Conservation (phyloP, 805 yeast species). For the Candida methanosorbosa region DNA sequence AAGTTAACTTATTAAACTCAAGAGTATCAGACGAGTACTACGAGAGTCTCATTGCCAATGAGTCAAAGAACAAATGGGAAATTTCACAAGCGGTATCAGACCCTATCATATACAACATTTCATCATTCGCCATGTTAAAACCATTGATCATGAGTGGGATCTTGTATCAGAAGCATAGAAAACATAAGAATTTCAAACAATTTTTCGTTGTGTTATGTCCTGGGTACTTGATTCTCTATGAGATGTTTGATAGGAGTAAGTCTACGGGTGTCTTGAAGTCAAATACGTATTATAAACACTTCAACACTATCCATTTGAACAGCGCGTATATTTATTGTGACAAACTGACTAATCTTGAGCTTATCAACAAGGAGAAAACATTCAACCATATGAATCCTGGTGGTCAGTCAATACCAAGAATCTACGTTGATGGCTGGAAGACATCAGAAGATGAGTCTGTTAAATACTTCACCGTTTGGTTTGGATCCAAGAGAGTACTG, state of each 20-base stretch:
- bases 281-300: conserved; percentile 40
- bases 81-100: conserved; percentile 45
- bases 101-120: conserved; percentile 43
- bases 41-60: conserved; percentile 45
- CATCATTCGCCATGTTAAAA: conserved; percentile 49
- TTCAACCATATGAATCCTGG: conserved; percentile 45
- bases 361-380: conserved; percentile 31
- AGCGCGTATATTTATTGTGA: conserved; percentile 77
- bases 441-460: conserved; percentile 70
- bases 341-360: conserved; percentile 44
- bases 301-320: conserved; percentile 50
- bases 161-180: conserved; percentile 60
- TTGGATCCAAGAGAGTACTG: conserved; percentile 52
- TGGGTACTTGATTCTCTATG: conserved; percentile 55
- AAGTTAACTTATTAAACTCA: conserved; percentile 36
- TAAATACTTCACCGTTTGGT: conserved; percentile 81
- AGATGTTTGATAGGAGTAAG: conserved; percentile 37
- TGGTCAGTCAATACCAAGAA: conserved; percentile 53
- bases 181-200: conserved; percentile 56
- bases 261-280: conserved; percentile 34
- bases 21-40: conserved; percentile 40
- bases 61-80: conserved; percentile 39
- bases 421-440: conserved; percentile 77
- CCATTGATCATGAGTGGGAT: conserved; percentile 57
- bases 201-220: conserved; percentile 61